Evolutionary conservation across 306 rosid species (phyloP).

Genomic region (Corylus avellana): DNA sequence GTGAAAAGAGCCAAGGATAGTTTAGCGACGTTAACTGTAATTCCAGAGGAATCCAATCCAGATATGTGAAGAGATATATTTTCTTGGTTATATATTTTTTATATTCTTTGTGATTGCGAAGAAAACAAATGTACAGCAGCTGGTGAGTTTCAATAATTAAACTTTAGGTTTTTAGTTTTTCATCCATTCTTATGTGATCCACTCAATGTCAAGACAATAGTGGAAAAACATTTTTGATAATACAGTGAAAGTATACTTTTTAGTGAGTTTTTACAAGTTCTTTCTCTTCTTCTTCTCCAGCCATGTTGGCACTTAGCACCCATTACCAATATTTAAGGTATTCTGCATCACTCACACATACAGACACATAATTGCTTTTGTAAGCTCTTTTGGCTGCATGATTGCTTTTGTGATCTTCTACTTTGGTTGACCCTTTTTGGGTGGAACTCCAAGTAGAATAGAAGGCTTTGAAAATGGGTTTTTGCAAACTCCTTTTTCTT

Average conservation of each 20-base stretch:
- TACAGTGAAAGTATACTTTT: not conserved
- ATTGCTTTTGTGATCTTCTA: too few species aligned
- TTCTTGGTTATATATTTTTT: not conserved
- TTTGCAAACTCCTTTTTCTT: too few species aligned
- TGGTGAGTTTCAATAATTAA: not conserved
- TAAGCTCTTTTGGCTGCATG: too few species aligned
- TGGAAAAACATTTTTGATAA: not conserved
- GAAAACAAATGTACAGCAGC: not conserved
- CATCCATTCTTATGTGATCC: not conserved
- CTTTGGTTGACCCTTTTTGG: too few species aligned
- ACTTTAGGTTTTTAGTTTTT: not conserved
- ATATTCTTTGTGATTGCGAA: not conserved
- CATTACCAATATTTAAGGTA: too few species aligned
- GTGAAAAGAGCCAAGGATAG: constrained; percentile 54
- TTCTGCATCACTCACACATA: too few species aligned
- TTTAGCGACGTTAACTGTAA: constrained; percentile 57
- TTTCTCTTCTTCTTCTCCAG: not conserved
- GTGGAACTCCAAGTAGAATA: too few species aligned
- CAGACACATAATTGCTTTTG: too few species aligned
- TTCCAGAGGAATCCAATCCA: constrained; percentile 68
- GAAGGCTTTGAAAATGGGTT: too few species aligned
- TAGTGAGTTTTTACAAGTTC: too few species aligned
- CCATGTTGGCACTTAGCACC: too few species aligned
- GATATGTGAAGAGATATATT: constrained; percentile 30
- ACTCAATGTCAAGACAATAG: not conserved